phyloP scores from a whole-genome alignment of 768 basidiomycete species.

The Sporobolomyces phaffii region DNA sequence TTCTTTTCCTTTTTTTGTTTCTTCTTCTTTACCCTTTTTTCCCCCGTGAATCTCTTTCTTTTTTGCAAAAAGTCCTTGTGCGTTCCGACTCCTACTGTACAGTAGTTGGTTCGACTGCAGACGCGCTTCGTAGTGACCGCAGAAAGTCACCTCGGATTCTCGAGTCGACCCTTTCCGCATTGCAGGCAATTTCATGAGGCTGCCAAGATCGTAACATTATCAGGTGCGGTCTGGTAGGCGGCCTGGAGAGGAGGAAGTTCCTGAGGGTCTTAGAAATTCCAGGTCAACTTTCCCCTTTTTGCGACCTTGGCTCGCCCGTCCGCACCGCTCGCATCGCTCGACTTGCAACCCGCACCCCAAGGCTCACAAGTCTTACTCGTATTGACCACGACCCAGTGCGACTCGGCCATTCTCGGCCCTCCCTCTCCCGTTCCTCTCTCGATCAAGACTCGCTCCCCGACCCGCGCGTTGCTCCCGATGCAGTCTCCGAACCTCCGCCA shows the following conservation, averaged over 20 bases:
- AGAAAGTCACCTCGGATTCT: too few species aligned
- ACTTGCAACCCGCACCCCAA: too few species aligned
- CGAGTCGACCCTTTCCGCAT: too few species aligned
- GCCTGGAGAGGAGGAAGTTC: too few species aligned
- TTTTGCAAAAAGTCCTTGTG: neutral
- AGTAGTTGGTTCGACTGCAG: too few species aligned
- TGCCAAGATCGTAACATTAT: too few species aligned
- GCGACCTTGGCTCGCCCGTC: too few species aligned
- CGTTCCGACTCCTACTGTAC: neutral
- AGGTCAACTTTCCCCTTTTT: too few species aligned
- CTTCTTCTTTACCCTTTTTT: neutral
- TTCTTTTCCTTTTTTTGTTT: neutral
- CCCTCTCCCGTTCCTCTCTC: neutral
- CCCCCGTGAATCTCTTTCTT: neutral
- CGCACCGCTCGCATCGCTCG: too few species aligned
- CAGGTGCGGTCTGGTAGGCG: too few species aligned
- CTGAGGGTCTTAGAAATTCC: too few species aligned
- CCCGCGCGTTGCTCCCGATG: neutral
- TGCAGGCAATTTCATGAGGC: neutral
- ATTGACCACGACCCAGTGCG: neutral
- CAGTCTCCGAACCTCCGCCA: slow-evolving; percentile 11
- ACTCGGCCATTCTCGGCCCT: neutral
- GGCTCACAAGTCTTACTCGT: neutral
- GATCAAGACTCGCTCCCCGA: neutral
- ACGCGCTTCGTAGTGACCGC: too few species aligned